A percentile compares a stretch with the other conserved stretches of the same genome.
Conservation (phyloP, 1,284 basidiomycete genomes). For the Sutorius eximius region DNA sequence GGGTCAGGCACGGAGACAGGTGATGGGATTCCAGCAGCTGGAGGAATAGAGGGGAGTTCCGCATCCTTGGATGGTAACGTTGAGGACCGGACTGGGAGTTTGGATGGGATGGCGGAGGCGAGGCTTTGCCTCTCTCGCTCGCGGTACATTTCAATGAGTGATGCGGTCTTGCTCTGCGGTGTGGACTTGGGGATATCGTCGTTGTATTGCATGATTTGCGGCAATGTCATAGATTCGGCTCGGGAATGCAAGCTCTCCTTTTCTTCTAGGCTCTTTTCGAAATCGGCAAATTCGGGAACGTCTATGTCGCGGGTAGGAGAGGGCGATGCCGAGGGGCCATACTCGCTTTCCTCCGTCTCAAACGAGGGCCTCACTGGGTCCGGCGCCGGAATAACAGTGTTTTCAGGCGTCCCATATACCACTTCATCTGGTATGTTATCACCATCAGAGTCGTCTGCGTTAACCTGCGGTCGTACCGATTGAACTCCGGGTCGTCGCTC, state of each 20-base stretch:
- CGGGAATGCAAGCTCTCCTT: constrained; percentile 30
- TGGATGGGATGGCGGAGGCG: constrained; percentile 30
- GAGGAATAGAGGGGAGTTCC: constrained; percentile 1
- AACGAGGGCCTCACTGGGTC: constrained; percentile 32
- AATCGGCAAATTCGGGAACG: constrained; percentile 35
- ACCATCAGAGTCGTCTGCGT: constrained; percentile 34
- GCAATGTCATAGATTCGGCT: constrained; percentile 34
- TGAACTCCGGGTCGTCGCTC: constrained; percentile 41
- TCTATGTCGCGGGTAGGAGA: constrained; percentile 33
- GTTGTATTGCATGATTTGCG: constrained; percentile 19
- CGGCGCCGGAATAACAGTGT: constrained; percentile 16
- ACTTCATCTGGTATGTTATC: constrained; percentile 35
- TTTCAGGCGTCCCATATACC: constrained; percentile 34
- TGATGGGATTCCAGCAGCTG: constrained; percentile 12
- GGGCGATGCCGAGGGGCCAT: constrained; percentile 33
- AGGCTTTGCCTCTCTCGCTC: constrained; percentile 56
- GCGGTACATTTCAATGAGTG: constrained; percentile 79
- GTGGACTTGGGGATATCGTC: constrained; percentile 26
- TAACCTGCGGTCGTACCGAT: constrained; percentile 34
- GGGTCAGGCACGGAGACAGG: constrained; percentile 17
- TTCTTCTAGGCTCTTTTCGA: constrained; percentile 38
- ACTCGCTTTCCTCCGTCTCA: constrained; percentile 35
- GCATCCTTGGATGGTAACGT: constrained; percentile 13
- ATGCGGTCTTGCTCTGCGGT: constrained; percentile 60
- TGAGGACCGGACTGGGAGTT: constrained; percentile 36